A percentile compares a stretch with the other conserved stretches of the same genome.
Evolutionary conservation across 106 monocot genomes (phyloP).

Genomic region (Cymbidium sinense): DNA sequence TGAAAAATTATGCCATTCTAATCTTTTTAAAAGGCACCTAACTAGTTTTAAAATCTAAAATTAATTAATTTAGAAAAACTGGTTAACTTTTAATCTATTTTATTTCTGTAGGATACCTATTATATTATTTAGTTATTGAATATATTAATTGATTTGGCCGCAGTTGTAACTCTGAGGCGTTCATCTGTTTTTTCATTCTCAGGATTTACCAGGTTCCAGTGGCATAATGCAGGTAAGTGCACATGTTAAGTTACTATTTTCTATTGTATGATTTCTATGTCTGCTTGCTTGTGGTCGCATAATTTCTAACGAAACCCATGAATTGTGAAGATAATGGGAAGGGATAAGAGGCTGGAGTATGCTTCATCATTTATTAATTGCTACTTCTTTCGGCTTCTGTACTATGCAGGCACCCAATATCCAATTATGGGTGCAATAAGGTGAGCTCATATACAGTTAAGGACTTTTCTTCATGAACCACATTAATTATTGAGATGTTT

Average conservation of each 20-base stretch:
- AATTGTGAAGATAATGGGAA: conserved; percentile 73
- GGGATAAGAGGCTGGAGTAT: conserved; percentile 88
- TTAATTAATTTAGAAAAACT: too few species aligned
- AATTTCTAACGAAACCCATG: conserved; percentile 8
- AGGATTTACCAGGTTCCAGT: conserved; percentile 94
- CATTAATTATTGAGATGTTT: too few species aligned
- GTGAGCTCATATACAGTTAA: conserved; percentile 13
- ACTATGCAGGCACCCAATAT: conserved; percentile 84
- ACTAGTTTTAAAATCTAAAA: not conserved
- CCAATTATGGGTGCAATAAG: conserved; percentile 97
- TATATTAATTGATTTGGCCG: not conserved
- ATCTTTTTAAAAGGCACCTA: not conserved
- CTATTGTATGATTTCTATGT: not conserved
- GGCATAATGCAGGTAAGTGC: conserved; percentile 90
- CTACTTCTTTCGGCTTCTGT: conserved; percentile 86
- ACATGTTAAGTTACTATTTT: not conserved
- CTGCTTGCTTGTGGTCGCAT: not conserved
- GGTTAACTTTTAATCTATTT: too few species aligned
- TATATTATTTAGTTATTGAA: not conserved
- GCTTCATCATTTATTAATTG: conserved; percentile 88
- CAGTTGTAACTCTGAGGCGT: too few species aligned
- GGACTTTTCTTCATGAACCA: too few species aligned
- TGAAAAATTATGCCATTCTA: not conserved
- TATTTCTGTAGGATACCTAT: too few species aligned
- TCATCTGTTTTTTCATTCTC: conserved; percentile 18